Evolutionary conservation across 192 early-diverging fungal species (phyloP).

Genomic region (Coemansia pectinata): DNA sequence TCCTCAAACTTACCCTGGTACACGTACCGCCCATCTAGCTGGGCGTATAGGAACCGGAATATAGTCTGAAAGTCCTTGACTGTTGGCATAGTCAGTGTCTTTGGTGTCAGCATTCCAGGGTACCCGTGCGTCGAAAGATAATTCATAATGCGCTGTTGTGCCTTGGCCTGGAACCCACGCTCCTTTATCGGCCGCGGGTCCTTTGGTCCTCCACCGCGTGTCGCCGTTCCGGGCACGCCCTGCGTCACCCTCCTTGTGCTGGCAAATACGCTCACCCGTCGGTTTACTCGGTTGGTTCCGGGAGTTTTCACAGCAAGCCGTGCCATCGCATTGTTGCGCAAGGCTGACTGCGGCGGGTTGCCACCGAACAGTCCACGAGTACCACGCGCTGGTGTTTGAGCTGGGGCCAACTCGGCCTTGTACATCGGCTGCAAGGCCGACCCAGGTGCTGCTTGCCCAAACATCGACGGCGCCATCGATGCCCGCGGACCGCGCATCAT

Average conservation of each 20-base stretch:
- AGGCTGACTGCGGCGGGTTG: conserved; percentile 44
- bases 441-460: conserved; percentile 29
- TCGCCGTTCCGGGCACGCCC: conserved; percentile 34
- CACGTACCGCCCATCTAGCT: conserved; percentile 66
- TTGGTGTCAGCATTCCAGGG: conserved; percentile 58
- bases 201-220: conserved; percentile 57
- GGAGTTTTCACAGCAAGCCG: conserved; percentile 41
- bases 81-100: conserved; percentile 61
- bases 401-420: conserved; percentile 33
- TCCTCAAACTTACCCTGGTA: conserved; percentile 71
- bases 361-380: conserved; percentile 25
- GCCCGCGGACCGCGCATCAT: conserved; percentile 46
- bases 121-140: conserved; percentile 68
- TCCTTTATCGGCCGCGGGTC: conserved; percentile 72
- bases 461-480: conserved; percentile 53
- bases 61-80: conserved; percentile 72
- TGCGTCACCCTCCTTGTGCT: conserved; percentile 47
- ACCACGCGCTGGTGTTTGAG: conserved; percentile 38
- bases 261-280: conserved; percentile 53
- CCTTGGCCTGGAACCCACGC: conserved; percentile 59
- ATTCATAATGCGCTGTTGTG: conserved; percentile 61
- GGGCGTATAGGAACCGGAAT: conserved; percentile 72
- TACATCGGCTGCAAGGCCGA: conserved; percentile 32
- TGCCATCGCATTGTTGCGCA: conserved; percentile 27
- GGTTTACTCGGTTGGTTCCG: conserved; percentile 44